Conservation (phyloP, 306 rosid genomes). For the Albizia julibrissin region DNA sequence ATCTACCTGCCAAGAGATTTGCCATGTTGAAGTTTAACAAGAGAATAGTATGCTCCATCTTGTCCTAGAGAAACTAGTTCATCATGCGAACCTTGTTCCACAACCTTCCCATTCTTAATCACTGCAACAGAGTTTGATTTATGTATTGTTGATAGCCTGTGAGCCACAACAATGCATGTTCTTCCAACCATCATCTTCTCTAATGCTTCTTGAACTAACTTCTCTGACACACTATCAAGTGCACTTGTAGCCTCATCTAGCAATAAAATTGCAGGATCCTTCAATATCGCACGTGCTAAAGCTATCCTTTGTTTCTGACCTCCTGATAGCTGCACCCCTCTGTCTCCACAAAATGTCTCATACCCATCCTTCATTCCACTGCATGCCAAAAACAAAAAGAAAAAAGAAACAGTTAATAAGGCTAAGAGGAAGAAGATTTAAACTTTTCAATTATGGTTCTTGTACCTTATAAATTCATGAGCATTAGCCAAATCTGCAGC, state of each 20-base stretch:
- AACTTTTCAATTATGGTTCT: background rate
- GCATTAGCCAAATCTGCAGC: conserved; percentile 89
- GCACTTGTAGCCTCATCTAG: conserved; percentile 92
- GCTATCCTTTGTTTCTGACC: conserved; percentile 94
- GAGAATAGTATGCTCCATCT: conserved; percentile 48
- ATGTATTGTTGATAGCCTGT: conserved; percentile 53
- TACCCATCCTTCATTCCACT: conserved; percentile 89
- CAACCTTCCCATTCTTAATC: conserved; percentile 56
- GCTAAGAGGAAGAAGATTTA: background rate
- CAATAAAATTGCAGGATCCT: conserved; percentile 80
- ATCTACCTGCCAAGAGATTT: conserved; percentile 31
- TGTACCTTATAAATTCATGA: conserved; percentile 84
- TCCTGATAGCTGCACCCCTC: conserved; percentile 89
- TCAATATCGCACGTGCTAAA: conserved; percentile 75
- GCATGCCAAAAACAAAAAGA: background rate
- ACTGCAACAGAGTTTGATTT: conserved; percentile 60
- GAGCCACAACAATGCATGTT: conserved; percentile 63
- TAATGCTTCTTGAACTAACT: conserved; percentile 61
- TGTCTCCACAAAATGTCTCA: conserved; percentile 77
- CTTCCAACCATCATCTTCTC: conserved; percentile 59
- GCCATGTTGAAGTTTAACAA: conserved; percentile 44
- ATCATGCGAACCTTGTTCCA: conserved; percentile 60
- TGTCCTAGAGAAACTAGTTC: conserved; percentile 48
- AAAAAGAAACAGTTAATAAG: background rate
- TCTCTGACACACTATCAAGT: conserved; percentile 85